phyloP scores from a whole-genome alignment of 495 filamentous ascomycete genomes.

The Astrothelium macrocarpum region DNA sequence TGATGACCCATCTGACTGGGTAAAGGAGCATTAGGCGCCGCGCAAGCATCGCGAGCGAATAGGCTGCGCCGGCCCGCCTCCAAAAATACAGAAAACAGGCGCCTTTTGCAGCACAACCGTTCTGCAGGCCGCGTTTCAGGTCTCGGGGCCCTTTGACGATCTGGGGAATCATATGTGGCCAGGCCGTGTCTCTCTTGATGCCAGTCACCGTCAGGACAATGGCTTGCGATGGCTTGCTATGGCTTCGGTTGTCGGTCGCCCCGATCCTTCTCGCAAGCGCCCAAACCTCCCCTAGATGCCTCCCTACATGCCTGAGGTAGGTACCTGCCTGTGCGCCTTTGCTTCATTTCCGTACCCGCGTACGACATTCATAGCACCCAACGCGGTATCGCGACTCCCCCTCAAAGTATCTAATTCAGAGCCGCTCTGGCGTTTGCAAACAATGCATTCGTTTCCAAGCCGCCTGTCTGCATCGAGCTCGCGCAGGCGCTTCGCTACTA shows the following conservation, averaged over 20 bases:
- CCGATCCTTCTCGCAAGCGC: constrained; percentile 1
- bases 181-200: not conserved
- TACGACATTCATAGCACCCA: not conserved
- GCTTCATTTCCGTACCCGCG: constrained; percentile 1
- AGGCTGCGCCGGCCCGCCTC: not conserved
- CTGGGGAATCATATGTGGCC: not conserved
- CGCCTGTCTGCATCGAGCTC: not conserved
- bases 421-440: not conserved
- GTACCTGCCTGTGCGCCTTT: constrained; percentile 1
- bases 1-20: not conserved
- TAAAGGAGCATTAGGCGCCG: constrained; percentile 5
- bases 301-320: no score
- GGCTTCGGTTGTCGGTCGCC: not conserved
- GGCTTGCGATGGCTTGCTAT: no score
- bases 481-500: not conserved
- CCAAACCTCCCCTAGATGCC: not conserved
- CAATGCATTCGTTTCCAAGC: not conserved
- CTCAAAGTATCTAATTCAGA: constrained; percentile 3
- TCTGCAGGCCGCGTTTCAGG: constrained; percentile 2
- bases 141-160: not conserved
- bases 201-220: not conserved
- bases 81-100: constrained; percentile 7
- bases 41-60: not conserved
- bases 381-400: not conserved
- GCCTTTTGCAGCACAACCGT: not conserved